Evolutionary conservation across 2,329 filamentous ascomycete species (phyloP), one percentile per base, ranked within the genome.

Genomic region (Myotisia sp.): DNA sequence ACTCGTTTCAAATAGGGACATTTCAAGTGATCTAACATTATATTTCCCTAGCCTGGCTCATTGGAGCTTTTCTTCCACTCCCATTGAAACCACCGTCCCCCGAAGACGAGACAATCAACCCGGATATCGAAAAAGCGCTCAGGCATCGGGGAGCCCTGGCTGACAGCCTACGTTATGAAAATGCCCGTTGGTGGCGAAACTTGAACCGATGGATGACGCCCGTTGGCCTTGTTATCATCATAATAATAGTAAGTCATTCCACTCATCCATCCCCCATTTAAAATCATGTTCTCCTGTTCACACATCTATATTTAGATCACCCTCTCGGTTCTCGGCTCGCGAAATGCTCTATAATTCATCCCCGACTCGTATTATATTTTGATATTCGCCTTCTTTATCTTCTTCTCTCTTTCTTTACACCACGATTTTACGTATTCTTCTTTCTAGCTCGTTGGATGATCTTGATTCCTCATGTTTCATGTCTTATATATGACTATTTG

Each of bases 11-110:
- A 28, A 22, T 18, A 20, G 10, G 23, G 12, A 35, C 28, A 32
- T 34, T 39, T 41, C 20, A 45, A 34, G 40, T 49, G 37, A 49
- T 29, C 37, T 13, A 6, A 35, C 40, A 28, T 34, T 26, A 32
- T 47, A 22, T 3, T 30, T 26, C 29, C 37, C 31, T 45, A 78
- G 79, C 77, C 36, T 92, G 83, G 83, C 80, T 87, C 61, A 64
- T 84, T 42, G 84, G 77, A 2, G 71, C 82, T 1, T 67, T 86
- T 35, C 62, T 90, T 8, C 80, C 81, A 1, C 57, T 92, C 5
- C 80, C 80, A 6, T 61, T 62, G 1, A 67, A 68, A 36, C 69
- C 74, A 6, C 57, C 63, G 13, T 47, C 57, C 1, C 59, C 68
- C 12, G 70, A 73, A 54, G 59, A 65, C 24, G 65, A 76, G 48